Evolutionary conservation across 2,329 filamentous ascomycete species (phyloP).

Genomic region (Sporothrix phasma): DNA sequence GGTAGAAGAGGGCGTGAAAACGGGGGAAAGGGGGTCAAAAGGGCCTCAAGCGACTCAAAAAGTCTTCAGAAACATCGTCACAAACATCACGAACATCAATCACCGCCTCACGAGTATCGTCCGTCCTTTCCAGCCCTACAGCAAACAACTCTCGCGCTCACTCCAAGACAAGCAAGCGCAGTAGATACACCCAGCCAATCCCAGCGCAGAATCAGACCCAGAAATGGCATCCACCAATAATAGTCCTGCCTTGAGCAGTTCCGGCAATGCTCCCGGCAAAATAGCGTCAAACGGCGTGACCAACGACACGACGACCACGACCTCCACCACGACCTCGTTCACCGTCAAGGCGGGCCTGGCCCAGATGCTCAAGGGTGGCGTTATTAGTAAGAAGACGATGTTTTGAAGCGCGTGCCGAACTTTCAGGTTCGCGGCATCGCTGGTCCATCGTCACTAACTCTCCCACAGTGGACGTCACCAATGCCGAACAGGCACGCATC

Average conservation of each 20-base stretch:
- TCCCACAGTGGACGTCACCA: slow-evolving; percentile 73
- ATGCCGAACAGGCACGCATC: slow-evolving; percentile 87
- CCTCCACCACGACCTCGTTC: slow-evolving; percentile 45
- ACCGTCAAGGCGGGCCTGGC: slow-evolving; percentile 90
- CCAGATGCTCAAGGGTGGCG: slow-evolving; percentile 97
- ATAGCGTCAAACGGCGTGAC: slow-evolving; percentile 15
- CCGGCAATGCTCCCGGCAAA: slow-evolving; percentile 14
- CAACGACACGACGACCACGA: slow-evolving; percentile 18
- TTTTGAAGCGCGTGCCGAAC: not conserved
- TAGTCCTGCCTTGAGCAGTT: not conserved
- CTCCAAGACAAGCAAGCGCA: slow-evolving; percentile 1
- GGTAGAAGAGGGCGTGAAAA: not conserved
- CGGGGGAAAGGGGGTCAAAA: too few species aligned
- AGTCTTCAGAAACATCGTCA: not conserved
- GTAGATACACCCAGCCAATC: slow-evolving; percentile 5
- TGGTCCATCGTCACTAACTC: not conserved
- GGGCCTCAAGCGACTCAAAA: not conserved
- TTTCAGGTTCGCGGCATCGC: not conserved
- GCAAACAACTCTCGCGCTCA: not conserved
- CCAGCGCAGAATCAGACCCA: not conserved
- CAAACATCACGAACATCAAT: not conserved
- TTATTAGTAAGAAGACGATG: slow-evolving; percentile 51
- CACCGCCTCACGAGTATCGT: not conserved
- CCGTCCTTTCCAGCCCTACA: not conserved
- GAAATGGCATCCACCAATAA: slow-evolving; percentile 10